A percentile compares a stretch with the other conserved stretches of the same genome.
Evolutionary conservation across 371 early-diverging fungal species (phyloP).

Genomic region (Fennellomyces sp.): DNA sequence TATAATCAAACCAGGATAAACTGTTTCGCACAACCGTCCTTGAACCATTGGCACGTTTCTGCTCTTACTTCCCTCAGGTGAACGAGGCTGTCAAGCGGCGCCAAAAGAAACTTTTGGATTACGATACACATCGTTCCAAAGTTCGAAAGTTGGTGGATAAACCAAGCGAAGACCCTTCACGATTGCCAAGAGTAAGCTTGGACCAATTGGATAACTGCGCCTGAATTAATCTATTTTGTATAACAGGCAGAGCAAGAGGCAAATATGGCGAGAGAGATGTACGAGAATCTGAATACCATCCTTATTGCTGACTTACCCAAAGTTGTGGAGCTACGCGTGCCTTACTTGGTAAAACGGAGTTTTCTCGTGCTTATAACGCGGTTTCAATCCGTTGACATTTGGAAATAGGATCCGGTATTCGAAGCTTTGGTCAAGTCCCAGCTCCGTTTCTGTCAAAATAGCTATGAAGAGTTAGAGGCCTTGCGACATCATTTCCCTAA

Average conservation of each 20-base stretch:
- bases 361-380: too few relatives aligned
- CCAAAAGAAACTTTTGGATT: conserved; percentile 86
- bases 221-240: not conserved
- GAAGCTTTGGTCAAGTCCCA: conserved; percentile 93
- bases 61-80: conserved; percentile 89
- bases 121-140: conserved; percentile 77
- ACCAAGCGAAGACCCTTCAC: conserved; percentile 77
- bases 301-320: conserved; percentile 88
- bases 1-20: too few relatives aligned
- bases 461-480: conserved; percentile 70
- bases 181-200: conserved; percentile 56
- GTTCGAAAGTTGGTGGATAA: conserved; percentile 81
- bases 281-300: conserved; percentile 80
- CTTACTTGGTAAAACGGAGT: too few relatives aligned
- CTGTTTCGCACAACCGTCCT: conserved; percentile 84
- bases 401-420: conserved; percentile 90
- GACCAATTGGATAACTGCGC: not conserved
- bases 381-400: too few relatives aligned
- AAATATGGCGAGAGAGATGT: conserved; percentile 74
- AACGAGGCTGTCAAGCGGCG: conserved; percentile 91
- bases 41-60: conserved; percentile 86
- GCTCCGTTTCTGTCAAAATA: conserved; percentile 78
- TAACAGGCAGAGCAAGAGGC: conserved; percentile 78
- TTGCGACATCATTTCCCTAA: conserved; percentile 56
- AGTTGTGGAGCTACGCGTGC: conserved; percentile 84